Conservation (phyloP, 768 basidiomycete species). For the Podaxis sp. region DNA sequence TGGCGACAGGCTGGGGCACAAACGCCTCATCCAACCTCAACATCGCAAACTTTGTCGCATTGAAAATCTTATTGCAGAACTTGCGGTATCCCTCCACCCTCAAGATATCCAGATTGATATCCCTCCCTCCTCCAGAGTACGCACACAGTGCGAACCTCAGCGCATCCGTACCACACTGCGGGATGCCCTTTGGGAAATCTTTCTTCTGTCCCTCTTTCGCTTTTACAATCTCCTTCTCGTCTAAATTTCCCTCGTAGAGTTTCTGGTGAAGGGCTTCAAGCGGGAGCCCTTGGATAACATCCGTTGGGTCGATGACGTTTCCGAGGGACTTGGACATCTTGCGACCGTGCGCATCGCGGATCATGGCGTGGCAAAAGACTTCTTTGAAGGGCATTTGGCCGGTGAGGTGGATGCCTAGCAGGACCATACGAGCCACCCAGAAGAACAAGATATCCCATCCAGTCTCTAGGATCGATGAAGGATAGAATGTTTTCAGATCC, state of each 20-base stretch:
- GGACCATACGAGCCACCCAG: conserved; percentile 99
- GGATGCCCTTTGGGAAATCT: conserved; percentile 98
- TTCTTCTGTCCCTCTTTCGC: conserved; percentile 97
- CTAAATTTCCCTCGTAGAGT: conserved; percentile 86
- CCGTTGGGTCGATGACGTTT: conserved; percentile 95
- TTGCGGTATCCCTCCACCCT: conserved; percentile 98
- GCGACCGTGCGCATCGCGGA: conserved; percentile 96
- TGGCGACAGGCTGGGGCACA: conserved; percentile 62
- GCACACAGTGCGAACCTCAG: conserved; percentile 93
- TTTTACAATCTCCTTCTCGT: conserved; percentile 87
- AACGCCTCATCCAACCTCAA: conserved; percentile 87
- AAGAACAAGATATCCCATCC: conserved; percentile 99
- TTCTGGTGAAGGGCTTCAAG: conserved; percentile 83
- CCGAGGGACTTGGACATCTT: conserved; percentile 99
- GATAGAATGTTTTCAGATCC: conserved; percentile 83
- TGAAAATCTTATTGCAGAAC: conserved; percentile 99
- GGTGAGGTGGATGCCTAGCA: conserved; percentile 87
- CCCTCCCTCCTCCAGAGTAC: conserved; percentile 89
- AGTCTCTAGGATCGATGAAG: conserved; percentile 87
- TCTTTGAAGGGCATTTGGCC: conserved; percentile 91
- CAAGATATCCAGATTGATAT: conserved; percentile 94
- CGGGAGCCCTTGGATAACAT: conserved; percentile 82
- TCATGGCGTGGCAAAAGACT: conserved; percentile 97
- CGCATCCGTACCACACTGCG: conserved; percentile 97
- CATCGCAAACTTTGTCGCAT: conserved; percentile 99